Percentiles rank a stretch among this genome's conserved stretches.
Evolutionary conservation across 345 rosid species (phyloP).

Genomic region (Erodium maritimum): DNA sequence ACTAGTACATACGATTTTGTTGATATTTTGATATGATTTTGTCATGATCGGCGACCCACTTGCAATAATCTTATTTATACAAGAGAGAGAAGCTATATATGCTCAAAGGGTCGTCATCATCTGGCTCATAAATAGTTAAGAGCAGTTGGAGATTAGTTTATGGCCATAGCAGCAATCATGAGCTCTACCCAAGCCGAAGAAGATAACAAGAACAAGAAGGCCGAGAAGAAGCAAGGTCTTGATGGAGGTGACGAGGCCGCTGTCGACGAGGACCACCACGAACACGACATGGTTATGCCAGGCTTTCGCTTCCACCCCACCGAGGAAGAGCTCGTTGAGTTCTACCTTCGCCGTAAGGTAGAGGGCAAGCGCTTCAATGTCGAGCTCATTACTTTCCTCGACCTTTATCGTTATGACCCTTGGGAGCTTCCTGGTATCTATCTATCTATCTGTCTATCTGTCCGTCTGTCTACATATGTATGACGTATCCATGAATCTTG

Average conservation of each 20-base stretch:
- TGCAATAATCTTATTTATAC: too few species aligned
- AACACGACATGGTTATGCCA: slow-evolving; percentile 96
- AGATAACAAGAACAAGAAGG: slow-evolving; percentile 17
- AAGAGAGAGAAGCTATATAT: not conserved
- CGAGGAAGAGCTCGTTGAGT: slow-evolving; percentile 96
- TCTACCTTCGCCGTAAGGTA: slow-evolving; percentile 99
- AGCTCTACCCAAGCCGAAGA: slow-evolving; percentile 15
- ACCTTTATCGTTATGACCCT: slow-evolving; percentile 98
- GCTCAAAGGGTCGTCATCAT: not conserved
- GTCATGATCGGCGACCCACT: not conserved
- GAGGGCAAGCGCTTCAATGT: slow-evolving; percentile 98
- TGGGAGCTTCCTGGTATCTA: slow-evolving; percentile 98
- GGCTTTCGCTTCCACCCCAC: slow-evolving; percentile 98
- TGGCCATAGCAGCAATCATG: slow-evolving; percentile 64
- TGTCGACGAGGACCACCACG: slow-evolving; percentile 63
- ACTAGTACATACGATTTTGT: not conserved
- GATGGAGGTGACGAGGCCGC: not conserved
- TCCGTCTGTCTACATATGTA: not conserved
- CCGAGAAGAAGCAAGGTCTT: not conserved
- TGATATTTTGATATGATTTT: too few species aligned
- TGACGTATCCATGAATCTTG: slow-evolving; percentile 1
- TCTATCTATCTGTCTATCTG: not conserved
- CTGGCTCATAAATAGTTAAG: too few species aligned
- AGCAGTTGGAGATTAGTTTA: slow-evolving; percentile 28
- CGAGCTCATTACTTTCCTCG: slow-evolving; percentile 96